Base-by-base conservation (phyloP, 106 monocot species). In the Posidonia australis region DNA sequence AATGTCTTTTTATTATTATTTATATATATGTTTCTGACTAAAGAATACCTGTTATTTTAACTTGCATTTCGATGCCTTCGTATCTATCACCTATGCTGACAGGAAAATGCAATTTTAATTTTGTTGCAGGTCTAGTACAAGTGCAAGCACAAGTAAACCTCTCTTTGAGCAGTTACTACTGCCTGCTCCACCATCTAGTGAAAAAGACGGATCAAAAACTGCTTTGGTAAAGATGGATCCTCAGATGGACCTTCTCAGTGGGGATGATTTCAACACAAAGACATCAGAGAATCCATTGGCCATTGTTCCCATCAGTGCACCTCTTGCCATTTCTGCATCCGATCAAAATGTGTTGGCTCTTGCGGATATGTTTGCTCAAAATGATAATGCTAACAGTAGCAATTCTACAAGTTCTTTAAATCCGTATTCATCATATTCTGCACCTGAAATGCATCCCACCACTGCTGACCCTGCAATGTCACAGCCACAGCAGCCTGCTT, bases 291-390 rank as follows among this genome's bases (percentile, higher is more conserved):
- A 79, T 79, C 41, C 70, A 36, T 70, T 88, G 28, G 84, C 84
- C 17, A 84, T 91, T 56, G 90, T 98, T 66, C 82, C 91, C 11
- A 73, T 85, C 54, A 74, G 60, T 25, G 68, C 76, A 65, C 75
- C 85, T 44, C 51, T 69, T 29, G 18, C 74, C 24, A 64, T 46
- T 69, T 68, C 90, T 52, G 46, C 78, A 70, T 70, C 91, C 73
- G 82, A 88, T 71, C 80, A 81, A 58, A 87, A 91, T 55, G 54
- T 73, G 20, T 70, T 98, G 58, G 91, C 85, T 36, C 85, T 98
- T 61, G 80, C 73, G 19, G 98, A 98, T 46, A 83, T 91, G 80
- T 98, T 91, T 69, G 68, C 76, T 62, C 77, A 78, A 79, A 75
- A 59, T 69, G 77, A 75, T 45, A 78, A 70, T 67, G 77, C 72